Percentiles rank a stretch among this genome's conserved stretches.
Evolutionary conservation across 2,329 filamentous ascomycete genomes (phyloP).

Genomic region (Zymoseptoria crescenta): DNA sequence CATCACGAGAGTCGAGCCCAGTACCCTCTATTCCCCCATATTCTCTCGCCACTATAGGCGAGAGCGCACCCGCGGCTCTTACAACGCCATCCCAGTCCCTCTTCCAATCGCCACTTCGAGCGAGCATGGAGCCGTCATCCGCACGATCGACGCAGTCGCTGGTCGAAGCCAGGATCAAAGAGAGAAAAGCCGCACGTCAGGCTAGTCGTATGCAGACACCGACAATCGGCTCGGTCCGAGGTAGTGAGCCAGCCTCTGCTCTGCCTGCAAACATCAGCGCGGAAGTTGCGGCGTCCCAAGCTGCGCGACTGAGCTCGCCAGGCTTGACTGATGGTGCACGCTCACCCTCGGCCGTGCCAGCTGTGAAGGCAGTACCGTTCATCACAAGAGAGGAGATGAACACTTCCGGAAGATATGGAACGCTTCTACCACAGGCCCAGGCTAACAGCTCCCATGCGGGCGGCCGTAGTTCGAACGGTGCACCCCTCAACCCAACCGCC

Average conservation of each 20-base stretch:
- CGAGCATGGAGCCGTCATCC: conserved; percentile 10
- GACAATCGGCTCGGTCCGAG: neutral
- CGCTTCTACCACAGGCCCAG: conserved; percentile 24
- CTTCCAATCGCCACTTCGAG: neutral
- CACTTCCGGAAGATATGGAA: conserved; percentile 29
- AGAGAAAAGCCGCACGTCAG: neutral
- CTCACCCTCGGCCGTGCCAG: conserved; percentile 30
- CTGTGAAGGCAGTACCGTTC: conserved; percentile 17
- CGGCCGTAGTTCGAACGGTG: neutral
- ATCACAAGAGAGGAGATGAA: conserved; percentile 28
- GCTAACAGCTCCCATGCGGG: conserved; percentile 1
- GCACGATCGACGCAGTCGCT: neutral
- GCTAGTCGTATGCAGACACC: neutral
- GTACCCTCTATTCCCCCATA: conserved; percentile 19
- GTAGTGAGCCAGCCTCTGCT: conserved; percentile 13
- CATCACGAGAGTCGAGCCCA: conserved; percentile 11
- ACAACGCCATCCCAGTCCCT: conserved; percentile 4
- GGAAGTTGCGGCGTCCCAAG: conserved; percentile 14
- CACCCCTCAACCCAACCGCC: neutral
- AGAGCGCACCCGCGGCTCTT: conserved; percentile 18
- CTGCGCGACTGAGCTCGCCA: conserved; percentile 9
- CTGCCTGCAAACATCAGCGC: conserved; percentile 16
- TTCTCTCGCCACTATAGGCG: conserved; percentile 17
- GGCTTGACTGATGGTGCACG: conserved; percentile 15
- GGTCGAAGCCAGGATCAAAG: conserved; percentile 5